Percentiles rank a stretch among this genome's conserved stretches.
Conservation (phyloP, 768 basidiomycete genomes). For the Austroboletus eburneus region DNA sequence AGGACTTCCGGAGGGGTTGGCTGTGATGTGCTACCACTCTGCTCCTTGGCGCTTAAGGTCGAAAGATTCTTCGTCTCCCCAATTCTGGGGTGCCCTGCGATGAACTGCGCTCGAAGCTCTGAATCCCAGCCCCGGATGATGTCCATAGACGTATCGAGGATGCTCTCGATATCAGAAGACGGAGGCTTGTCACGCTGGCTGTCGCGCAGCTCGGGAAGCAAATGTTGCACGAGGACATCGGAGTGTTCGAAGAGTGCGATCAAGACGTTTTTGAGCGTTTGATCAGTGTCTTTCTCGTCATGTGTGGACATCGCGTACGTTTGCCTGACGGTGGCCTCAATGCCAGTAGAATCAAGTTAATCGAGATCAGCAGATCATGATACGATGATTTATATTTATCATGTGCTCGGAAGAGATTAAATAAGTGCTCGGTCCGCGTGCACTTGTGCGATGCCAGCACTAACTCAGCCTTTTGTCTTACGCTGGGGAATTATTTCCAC, state of each 20-base stretch:
- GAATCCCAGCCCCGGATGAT: slow-evolving; percentile 52
- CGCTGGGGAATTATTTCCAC: slow-evolving; percentile 90
- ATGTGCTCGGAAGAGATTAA: no score
- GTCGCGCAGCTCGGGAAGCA: slow-evolving; percentile 50
- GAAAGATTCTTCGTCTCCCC: slow-evolving; percentile 79
- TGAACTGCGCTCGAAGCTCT: slow-evolving; percentile 54
- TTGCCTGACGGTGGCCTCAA: slow-evolving; percentile 8
- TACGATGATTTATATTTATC: no score
- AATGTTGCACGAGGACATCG: slow-evolving; percentile 45
- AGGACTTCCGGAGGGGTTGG: slow-evolving; percentile 74
- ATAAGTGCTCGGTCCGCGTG: no score
- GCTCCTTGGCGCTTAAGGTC: slow-evolving; percentile 73
- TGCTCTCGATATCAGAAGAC: slow-evolving; percentile 42
- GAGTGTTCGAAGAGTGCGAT: slow-evolving; percentile 64
- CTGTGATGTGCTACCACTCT: slow-evolving; percentile 44
- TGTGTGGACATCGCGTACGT: slow-evolving; percentile 2
- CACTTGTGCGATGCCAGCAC: not conserved
- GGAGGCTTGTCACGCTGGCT: slow-evolving; percentile 20
- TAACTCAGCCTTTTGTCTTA: slow-evolving; percentile 40
- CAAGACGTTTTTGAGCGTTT: slow-evolving; percentile 32
- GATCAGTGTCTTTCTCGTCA: slow-evolving; percentile 5
- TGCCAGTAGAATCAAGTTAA: no score
- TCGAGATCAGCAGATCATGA: no score
- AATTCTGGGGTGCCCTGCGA: slow-evolving; percentile 85
- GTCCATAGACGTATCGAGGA: slow-evolving; percentile 52